Base-by-base conservation (phyloP, 2,329 filamentous ascomycete genomes). In the Alternaria consortialis region DNA sequence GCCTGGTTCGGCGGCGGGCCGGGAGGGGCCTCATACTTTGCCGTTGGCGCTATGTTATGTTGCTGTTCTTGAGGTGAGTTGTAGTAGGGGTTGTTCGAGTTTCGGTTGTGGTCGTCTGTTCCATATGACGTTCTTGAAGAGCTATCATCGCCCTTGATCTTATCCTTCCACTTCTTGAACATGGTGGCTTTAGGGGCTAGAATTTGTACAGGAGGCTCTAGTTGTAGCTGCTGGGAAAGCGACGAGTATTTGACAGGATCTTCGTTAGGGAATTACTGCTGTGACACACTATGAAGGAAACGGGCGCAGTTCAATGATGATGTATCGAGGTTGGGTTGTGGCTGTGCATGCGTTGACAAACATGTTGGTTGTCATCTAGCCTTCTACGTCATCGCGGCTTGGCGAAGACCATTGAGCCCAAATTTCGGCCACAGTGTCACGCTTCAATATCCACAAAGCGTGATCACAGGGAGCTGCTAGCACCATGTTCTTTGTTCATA, bases 101-200 rank as follows among this genome's bases (percentile, higher is more conserved):
- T 68, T 20, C 58, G 50, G 42, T 75, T 72, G n/a, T 66, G 65
- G 39, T 72, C 65, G 25, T 67, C n/a, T 34, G 68, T 57, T 56
- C 65, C 63, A 23, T 66, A 67, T 27, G 59, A 53, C 5, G 63
- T 42, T 9, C 31, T 39, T 23, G 71, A 63, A 8, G 69, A 50
- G 15, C 65, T 66, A 5, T 74, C 70, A 3, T 75, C 68, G 25
- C 68, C 69, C 40, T 73, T 75, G n/a, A 77, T 52, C 63, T 76
- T 78, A 15, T 70, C 71, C 53, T 78, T 78, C 20, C 76, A 56
- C 51, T 78, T 78, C 51, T 75, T 76, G 64, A 78, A 75, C 74
- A 78, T 77, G 37, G 8, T 68, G 53, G 47, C 29, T 39, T 12
- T 34, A 27, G 12, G 5, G 23, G 27, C 32, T 27, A 2, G 8